phyloP scores from a whole-genome alignment of 139 green algal species.

The Volvox africanus region DNA sequence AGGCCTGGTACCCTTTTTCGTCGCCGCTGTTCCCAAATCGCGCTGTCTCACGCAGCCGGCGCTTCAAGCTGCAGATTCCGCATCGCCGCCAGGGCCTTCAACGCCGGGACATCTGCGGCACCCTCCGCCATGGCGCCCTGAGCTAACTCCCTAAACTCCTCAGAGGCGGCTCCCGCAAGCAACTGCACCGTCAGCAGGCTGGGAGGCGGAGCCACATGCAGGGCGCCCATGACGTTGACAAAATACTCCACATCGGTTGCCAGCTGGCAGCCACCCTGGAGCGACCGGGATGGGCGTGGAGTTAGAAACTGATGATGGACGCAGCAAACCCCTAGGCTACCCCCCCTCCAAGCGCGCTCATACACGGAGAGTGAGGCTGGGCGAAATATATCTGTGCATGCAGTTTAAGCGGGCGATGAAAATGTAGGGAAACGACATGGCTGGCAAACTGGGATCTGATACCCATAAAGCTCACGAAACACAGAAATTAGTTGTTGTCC shows the following conservation, averaged over 20 bases:
- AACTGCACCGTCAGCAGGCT: conserved; percentile 80
- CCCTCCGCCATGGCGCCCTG: conserved; percentile 48
- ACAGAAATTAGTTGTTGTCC: no score
- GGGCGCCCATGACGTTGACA: conserved; percentile 89
- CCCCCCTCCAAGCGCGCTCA: no score
- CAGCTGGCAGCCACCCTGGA: conserved; percentile 83
- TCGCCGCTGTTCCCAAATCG: no score
- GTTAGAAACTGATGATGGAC: no score
- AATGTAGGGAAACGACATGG: no score
- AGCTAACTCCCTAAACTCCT: conserved; percentile 44
- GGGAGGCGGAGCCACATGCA: conserved; percentile 79
- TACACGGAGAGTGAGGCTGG: no score
- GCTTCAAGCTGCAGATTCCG: conserved; percentile 16
- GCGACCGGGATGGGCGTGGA: not conserved
- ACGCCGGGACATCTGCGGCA: conserved; percentile 22
- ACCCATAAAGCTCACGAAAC: no score
- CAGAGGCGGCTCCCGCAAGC: conserved; percentile 44
- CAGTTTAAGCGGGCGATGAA: no score
- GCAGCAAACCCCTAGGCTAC: no score
- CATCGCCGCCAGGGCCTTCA: conserved; percentile 59
- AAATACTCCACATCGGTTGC: conserved; percentile 96
- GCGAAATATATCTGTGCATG: no score
- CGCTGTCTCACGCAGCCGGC: not conserved
- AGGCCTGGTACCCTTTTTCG: no score
- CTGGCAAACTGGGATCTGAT: no score